These are phyloP conservation scores for Fonsecaea monophora DNA, from an alignment of 2,329 filamentous ascomycete species.

Conservation along the genomic window DNA sequence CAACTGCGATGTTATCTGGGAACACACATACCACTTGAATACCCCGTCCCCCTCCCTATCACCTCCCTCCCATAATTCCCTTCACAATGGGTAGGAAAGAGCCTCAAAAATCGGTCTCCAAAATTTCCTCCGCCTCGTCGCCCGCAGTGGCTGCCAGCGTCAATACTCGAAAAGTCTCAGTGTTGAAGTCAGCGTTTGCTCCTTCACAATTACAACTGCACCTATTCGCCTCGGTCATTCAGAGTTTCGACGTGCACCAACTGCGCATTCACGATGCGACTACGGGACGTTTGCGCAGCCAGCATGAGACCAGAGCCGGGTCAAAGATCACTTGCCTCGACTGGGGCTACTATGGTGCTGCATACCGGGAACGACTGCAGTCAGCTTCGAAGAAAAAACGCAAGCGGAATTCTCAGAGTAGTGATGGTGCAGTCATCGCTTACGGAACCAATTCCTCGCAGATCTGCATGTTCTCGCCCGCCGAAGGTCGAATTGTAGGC, in stretches of 20 bases:
- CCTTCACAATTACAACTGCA: conserved; percentile 59
- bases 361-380: conserved; percentile 44
- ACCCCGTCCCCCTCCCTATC: conserved; percentile 16
- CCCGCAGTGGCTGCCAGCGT: conserved; percentile 41
- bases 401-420: conserved; percentile 52
- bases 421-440: conserved; percentile 55
- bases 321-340: conserved; percentile 58
- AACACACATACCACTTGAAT: not conserved
- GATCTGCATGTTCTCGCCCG: conserved; percentile 58
- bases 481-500: conserved; percentile 55
- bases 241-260: conserved; percentile 60
- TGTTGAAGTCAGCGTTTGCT: conserved; percentile 58
- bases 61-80: conserved; percentile 4
- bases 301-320: conserved; percentile 56
- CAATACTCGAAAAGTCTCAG: conserved; percentile 53
- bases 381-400: conserved; percentile 57
- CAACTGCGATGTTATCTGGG: conserved; percentile 12
- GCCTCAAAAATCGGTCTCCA: conserved; percentile 51
- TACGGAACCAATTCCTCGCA: conserved; percentile 58
- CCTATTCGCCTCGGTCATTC: conserved; percentile 61
- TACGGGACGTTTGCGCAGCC: conserved; percentile 58
- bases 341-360: conserved; percentile 55
- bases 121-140: conserved; percentile 53
- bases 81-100: conserved; percentile 56
- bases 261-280: conserved; percentile 60